Percentiles rank a stretch among this genome's conserved stretches.
Evolutionary conservation across 768 basidiomycete species (phyloP).

Genomic region (Termitomyces sp.): DNA sequence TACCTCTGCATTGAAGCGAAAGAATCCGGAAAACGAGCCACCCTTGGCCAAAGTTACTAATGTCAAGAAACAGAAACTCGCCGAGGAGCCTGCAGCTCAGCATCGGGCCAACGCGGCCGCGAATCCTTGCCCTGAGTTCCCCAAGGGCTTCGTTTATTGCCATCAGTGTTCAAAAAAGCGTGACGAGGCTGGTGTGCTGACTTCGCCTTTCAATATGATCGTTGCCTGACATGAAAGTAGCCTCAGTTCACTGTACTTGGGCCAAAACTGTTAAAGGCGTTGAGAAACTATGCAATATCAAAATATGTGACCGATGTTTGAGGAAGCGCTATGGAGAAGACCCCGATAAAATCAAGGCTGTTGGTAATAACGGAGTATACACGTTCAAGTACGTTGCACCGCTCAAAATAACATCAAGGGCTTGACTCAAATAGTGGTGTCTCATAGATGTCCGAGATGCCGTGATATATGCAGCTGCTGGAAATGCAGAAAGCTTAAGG

Average conservation of each 20-base stretch:
- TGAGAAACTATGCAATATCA: conserved; percentile 46
- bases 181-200: conserved; percentile 41
- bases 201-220: conserved; percentile 1
- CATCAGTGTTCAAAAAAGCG: conserved; percentile 72
- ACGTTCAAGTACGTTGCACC: conserved; percentile 47
- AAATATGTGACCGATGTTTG: conserved; percentile 65
- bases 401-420: background rate
- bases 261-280: conserved; percentile 8
- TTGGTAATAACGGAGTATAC: conserved; percentile 27
- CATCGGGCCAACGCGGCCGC: conserved; percentile 1
- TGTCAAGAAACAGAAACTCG: conserved; percentile 30
- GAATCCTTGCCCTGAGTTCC: conserved; percentile 29
- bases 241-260: conserved; percentile 34
- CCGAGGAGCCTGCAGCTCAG: conserved; percentile 14
- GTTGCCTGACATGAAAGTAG: conserved; percentile 7
- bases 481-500: conserved; percentile 60
- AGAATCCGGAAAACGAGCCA: conserved; percentile 33
- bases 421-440: background rate
- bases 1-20: conserved; percentile 43
- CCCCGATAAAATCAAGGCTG: conserved; percentile 36
- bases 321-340: conserved; percentile 64
- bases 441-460: conserved; percentile 65
- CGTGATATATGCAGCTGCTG: conserved; percentile 65
- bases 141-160: conserved; percentile 51
- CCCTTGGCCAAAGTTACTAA: conserved; percentile 17